These are phyloP conservation scores for Laguncularia racemosa DNA, from an alignment of 345 rosid genomes.

Conservation along the genomic window DNA sequence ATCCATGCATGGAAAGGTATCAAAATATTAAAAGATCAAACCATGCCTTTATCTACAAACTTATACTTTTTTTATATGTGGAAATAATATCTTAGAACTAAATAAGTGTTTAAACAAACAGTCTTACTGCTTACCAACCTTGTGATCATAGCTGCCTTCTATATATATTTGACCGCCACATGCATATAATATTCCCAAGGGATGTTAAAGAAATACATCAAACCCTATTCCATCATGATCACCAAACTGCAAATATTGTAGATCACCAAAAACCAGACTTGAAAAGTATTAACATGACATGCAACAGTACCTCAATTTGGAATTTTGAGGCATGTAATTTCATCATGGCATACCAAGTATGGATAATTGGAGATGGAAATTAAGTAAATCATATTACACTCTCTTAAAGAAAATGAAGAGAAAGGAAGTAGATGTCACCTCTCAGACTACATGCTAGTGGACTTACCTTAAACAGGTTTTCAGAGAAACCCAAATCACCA, in stretches of 20 bases:
- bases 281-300: background rate
- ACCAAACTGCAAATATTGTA: conserved; percentile 58
- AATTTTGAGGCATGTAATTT: background rate
- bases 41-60: no score
- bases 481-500: conserved; percentile 76
- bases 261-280: background rate
- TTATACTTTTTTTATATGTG: no score
- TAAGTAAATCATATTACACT: no score
- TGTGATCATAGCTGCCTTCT: conserved; percentile 94
- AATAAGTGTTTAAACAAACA: background rate
- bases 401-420: no score
- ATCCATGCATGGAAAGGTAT: no score
- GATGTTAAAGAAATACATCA: conserved; percentile 93
- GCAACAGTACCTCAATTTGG: background rate
- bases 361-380: no score
- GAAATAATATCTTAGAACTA: no score
- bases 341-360: background rate
- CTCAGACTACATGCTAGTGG: conserved; percentile 2
- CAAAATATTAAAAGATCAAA: no score
- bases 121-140: conserved; percentile 32
- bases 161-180: conserved; percentile 66
- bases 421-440: no score
- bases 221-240: conserved; percentile 84
- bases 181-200: conserved; percentile 71
- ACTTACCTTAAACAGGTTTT: conserved; percentile 78